Evolutionary conservation across 768 basidiomycete species (phyloP), one percentile per base, ranked within the genome.

Genomic region (Suillus occidentalis): DNA sequence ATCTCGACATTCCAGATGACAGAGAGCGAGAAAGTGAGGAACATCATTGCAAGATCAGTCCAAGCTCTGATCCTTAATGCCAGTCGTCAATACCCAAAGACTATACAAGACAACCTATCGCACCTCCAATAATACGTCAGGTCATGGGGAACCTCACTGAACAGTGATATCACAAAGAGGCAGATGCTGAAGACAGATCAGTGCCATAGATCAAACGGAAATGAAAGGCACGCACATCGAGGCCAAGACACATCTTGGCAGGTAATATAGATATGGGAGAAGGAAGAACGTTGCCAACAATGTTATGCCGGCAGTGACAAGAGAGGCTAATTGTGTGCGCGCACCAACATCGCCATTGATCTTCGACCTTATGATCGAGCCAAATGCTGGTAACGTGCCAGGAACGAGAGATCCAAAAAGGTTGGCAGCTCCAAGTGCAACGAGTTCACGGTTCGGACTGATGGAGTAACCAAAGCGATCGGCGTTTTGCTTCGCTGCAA

Each of bases 361-460:
- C n/a, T 91, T 84, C 5, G 93, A 92, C 67, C 92, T 84, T 1
- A 97, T 95, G 68, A 99, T 94, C 6, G 93, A 94, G 3, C 97
- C 97, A 73, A 89, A 97, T 0, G 94, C 94, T 5, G 96, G 95
- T 2, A 99, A 82, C 0, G 92, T 92, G 2, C 97, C 97, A 4
- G 93, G 90, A 62, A 98, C 79, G 70, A 96, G 90, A 1, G 92
- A 90, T 1, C 82, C 89, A 4, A 79, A 84, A 42, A 97, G 80
- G 73, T 97, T 97, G 14, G 88, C 87, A 13, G 91, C 87, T 52
- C 94, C 81, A 20, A 99, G 81, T 1, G 97, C 97, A 31, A 98
- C 96, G 1, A 99, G 83, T 72, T 99, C 97, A 36, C 97, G 89
- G 73, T 99, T 99, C 0, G 95, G 94, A 67, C 88, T 92, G 67